These are phyloP conservation scores for Aspergillus cavernicola DNA, from an alignment of 495 filamentous ascomycete genomes.

Conservation along the genomic window DNA sequence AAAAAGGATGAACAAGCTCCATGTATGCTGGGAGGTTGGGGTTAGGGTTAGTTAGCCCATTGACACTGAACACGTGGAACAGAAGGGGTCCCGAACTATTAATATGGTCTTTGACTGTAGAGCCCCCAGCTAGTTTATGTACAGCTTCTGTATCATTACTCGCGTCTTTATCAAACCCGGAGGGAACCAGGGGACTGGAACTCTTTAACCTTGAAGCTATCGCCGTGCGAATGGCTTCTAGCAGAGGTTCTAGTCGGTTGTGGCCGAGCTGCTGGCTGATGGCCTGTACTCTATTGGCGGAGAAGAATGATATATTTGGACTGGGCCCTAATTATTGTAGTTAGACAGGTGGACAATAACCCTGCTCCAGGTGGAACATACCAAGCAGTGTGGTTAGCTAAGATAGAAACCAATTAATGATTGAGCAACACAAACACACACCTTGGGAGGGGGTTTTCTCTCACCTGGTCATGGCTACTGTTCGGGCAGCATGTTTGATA, in stretches of 20 bases:
- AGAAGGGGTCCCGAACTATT: not conserved
- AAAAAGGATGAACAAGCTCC: constrained; percentile 16
- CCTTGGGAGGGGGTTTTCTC: no score
- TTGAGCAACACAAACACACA: not conserved
- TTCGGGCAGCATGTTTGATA: not conserved
- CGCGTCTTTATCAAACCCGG: not conserved
- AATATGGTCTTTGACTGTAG: not conserved
- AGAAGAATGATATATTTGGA: not conserved
- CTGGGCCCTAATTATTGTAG: not conserved
- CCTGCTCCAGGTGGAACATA: not conserved
- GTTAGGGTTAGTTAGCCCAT: not conserved
- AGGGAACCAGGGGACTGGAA: not conserved
- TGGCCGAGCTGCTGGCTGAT: constrained; percentile 1
- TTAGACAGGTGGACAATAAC: not conserved
- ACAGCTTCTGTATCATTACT: not conserved
- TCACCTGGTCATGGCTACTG: not conserved
- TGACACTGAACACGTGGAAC: not conserved
- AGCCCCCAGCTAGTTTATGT: not conserved
- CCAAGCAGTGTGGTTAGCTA: not conserved
- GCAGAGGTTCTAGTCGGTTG: constrained; percentile 15
- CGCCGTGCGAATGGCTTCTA: constrained; percentile 12
- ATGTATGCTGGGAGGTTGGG: constrained; percentile 11
- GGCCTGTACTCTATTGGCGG: not conserved
- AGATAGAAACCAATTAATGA: not conserved
- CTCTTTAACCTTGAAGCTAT: constrained; percentile 12